Evolutionary conservation across 2,329 filamentous ascomycete genomes (phyloP).

Genomic region (Cladophialophora bantiana): DNA sequence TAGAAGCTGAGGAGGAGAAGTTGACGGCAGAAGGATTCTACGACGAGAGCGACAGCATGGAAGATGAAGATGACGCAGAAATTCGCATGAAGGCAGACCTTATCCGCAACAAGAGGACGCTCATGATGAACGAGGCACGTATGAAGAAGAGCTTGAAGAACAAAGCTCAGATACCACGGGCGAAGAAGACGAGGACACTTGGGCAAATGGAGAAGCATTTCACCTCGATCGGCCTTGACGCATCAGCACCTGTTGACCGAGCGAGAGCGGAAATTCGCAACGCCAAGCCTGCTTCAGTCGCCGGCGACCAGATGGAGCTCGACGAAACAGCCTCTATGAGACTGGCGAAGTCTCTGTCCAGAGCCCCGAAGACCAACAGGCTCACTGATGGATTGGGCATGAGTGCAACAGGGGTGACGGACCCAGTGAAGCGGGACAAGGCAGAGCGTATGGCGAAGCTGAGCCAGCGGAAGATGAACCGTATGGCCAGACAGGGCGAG

Average conservation of each 20-base stretch:
- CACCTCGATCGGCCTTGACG: slow-evolving; percentile 84
- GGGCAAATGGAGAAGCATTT: slow-evolving; percentile 87
- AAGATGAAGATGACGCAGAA: slow-evolving; percentile 88
- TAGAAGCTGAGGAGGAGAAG: slow-evolving; percentile 95
- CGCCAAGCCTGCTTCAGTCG: slow-evolving; percentile 65
- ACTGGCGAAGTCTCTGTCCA: slow-evolving; percentile 57
- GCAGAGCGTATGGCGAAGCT: slow-evolving; percentile 88
- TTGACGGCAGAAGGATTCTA: slow-evolving; percentile 93
- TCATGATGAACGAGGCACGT: slow-evolving; percentile 92
- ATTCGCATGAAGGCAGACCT: slow-evolving; percentile 89
- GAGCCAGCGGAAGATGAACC: slow-evolving; percentile 97
- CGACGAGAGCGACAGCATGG: slow-evolving; percentile 80
- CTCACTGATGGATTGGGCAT: slow-evolving; percentile 60
- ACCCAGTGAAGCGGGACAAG: slow-evolving; percentile 72
- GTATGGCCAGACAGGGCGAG: slow-evolving; percentile 96
- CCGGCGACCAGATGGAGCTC: slow-evolving; percentile 59
- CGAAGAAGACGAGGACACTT: slow-evolving; percentile 78
- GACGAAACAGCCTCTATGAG: slow-evolving; percentile 45
- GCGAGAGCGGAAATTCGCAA: slow-evolving; percentile 73
- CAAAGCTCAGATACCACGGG: slow-evolving; percentile 88
- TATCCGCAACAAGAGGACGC: slow-evolving; percentile 90
- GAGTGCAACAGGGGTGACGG: slow-evolving; percentile 76
- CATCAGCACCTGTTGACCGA: slow-evolving; percentile 74
- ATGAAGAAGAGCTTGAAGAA: slow-evolving; percentile 99
- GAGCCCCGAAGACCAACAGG: slow-evolving; percentile 70